Base-by-base conservation (phyloP, 805 yeast species). In the Komagataella phaffii region DNA sequence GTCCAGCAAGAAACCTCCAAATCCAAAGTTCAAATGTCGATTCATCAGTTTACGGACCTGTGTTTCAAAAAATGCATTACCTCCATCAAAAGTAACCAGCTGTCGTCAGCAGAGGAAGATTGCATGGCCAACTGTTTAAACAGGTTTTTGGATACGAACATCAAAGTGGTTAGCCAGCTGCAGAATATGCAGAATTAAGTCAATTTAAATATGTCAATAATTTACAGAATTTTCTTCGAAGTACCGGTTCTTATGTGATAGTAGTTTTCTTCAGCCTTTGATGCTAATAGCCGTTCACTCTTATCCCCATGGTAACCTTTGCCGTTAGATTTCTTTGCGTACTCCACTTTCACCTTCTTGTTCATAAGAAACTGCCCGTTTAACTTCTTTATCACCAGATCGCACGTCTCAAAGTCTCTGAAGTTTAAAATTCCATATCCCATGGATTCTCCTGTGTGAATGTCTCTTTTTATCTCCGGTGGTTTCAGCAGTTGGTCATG, bases 31-130 rank as follows among this genome's bases (percentile, higher is more conserved):
- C 96, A 88, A 66, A 76, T 78, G 70, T 80, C 95, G 40, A 85
- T 90, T 54, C 96, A 90, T 65, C 79, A 76, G 61, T 88, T 88
- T 76, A 89, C 96, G 24, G 90, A 88, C 63, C 74, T 83, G 73
- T 90, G 98, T 65, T 90, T 88, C 75, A 86, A 84, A 64, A 85
- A 86, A 68, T 90, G 98, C 67, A 76, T 88, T 50, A 68, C 71
- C 49, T 54, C 68, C 4, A 64, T 78, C 50, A 68, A 71, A 49
- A 67, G 71, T 53, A 76, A 76, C 30, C 72, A 71, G 48, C 71
- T 89, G 56, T 73, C 73, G 55, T 51, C 68, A 2, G 65, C 65
- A 52, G 97, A 90, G 66, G 85, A 83, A 57, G 66, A 72, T 43
- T 90, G 97, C 65, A 69, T 90, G 63, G 69, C 73, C 53, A 85